Conservation (phyloP, 176 grass and related monocot genomes). For the Avena atlantica region DNA sequence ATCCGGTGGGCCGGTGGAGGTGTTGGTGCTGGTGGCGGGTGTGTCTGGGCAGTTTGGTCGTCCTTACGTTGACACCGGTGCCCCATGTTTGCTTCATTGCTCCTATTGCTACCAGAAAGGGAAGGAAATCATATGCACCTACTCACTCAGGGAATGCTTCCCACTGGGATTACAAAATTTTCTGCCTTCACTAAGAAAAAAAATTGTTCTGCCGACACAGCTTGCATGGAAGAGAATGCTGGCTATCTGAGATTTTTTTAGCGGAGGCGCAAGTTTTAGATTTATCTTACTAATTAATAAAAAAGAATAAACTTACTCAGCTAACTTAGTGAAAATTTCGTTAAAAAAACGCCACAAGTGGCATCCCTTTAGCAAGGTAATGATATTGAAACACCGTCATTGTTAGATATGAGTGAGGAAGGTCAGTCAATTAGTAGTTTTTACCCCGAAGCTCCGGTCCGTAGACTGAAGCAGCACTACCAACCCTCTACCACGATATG, state of each 20-base stretch:
- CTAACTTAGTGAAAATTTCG: not conserved
- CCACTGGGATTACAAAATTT: conserved; percentile 20
- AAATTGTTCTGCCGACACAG: not conserved
- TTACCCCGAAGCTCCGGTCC: no score
- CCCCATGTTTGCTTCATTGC: conserved; percentile 5
- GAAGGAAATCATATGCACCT: not conserved
- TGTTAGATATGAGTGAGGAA: no score
- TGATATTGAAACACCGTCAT: no score
- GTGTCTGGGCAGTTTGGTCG: conserved; percentile 40
- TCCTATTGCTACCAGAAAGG: not conserved
- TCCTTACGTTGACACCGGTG: conserved; percentile 19
- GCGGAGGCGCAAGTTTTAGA: no score
- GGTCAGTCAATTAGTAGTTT: no score
- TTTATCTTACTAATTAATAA: not conserved
- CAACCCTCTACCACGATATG: no score
- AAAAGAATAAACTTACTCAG: not conserved
- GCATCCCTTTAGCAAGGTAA: no score
- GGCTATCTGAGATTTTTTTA: not conserved
- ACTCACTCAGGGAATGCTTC: not conserved
- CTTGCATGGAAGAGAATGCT: not conserved
- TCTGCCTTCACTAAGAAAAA: not conserved
- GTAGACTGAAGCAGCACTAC: no score
- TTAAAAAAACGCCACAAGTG: not conserved
- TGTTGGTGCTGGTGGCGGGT: conserved; percentile 46
- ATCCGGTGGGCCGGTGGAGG: conserved; percentile 5